Base-by-base conservation (phyloP, 495 filamentous ascomycete species). In the Filosporella fistucella region DNA sequence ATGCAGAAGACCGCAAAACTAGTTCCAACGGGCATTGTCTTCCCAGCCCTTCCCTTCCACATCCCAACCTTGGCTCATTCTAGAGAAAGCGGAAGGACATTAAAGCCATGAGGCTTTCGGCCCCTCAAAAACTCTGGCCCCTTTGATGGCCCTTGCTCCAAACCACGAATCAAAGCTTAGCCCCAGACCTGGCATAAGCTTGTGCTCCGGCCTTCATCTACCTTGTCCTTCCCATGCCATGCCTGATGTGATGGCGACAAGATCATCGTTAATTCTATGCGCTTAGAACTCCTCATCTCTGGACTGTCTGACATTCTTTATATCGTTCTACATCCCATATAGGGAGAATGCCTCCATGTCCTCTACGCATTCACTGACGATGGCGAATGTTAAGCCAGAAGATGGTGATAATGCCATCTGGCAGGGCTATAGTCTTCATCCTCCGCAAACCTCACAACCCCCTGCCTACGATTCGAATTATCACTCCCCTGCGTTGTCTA, bases 311-410 rank as follows among this genome's bases (percentile, higher is more conserved):
- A 42, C 37, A 36, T 33, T 50, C 36, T 22, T 49, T 55, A 33
- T 54, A 40, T 30, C 25, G 18, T 20, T 39, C 14, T 11, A n/a
- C 11, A 8, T 24, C 48, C 42, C 30, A 22, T 6, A 21, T 17
- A 12, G 44, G 24, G 42, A 43, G 21, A 43, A 50, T 52, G 48
- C 36, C 38, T 51, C 56, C 34, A 59, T 59, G 56, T 55, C 56
- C 45, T 46, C 45, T 13, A 59, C 56, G 43, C 49, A 45, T n/a
- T 49, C 45, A 51, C 14, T 59, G 36, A 55, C 56, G 52, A 59
- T 59, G 56, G 56, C 56, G 16, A 49, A 59, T 46, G 22, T 53
- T 14, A 55, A 59, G 56, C 52, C 56, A 50, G 51, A 55, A 45
- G 52, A 59, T 36, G 28, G 52, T 30, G 52, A 56, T 22, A 45